These are phyloP conservation scores for Avena eriantha DNA, from an alignment of 176 grass and related monocot species.

Conservation along the genomic window DNA sequence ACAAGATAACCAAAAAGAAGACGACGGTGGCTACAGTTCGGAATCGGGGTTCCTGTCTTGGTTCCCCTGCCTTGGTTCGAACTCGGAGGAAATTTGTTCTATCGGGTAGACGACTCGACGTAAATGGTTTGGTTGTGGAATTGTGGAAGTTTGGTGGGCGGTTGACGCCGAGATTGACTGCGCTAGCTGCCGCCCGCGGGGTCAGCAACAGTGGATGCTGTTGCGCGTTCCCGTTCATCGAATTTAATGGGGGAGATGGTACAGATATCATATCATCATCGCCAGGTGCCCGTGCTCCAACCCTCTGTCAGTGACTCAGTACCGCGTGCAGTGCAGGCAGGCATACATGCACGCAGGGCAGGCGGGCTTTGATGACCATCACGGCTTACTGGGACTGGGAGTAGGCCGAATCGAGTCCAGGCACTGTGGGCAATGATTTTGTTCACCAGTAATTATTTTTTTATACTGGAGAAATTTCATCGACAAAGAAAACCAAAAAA, in stretches of 20 bases:
- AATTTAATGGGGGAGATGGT: neutral
- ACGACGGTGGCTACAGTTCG: neutral
- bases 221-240: neutral
- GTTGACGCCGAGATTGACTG: neutral
- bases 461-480: no score
- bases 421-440: no score
- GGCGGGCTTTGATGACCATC: neutral
- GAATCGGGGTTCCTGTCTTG: neutral
- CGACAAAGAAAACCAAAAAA: neutral
- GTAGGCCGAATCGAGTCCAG: no score
- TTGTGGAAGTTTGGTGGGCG: slow-evolving; percentile 38
- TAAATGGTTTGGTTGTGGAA: slow-evolving; percentile 18
- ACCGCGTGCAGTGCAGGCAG: neutral
- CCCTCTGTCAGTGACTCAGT: slow-evolving; percentile 30
- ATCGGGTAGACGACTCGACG: no score
- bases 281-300: neutral
- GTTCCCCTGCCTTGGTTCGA: neutral
- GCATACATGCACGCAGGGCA: neutral
- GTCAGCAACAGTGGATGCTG: slow-evolving; percentile 33
- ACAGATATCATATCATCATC: neutral
- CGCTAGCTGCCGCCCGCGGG: neutral
- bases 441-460: no score
- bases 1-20: neutral
- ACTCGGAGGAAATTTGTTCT: neutral
- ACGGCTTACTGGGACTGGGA: no score